Evolutionary conservation across 2,329 filamentous ascomycete species (phyloP), one percentile per base, ranked within the genome.

Genomic region (Ceratocystiopsis sp.): DNA sequence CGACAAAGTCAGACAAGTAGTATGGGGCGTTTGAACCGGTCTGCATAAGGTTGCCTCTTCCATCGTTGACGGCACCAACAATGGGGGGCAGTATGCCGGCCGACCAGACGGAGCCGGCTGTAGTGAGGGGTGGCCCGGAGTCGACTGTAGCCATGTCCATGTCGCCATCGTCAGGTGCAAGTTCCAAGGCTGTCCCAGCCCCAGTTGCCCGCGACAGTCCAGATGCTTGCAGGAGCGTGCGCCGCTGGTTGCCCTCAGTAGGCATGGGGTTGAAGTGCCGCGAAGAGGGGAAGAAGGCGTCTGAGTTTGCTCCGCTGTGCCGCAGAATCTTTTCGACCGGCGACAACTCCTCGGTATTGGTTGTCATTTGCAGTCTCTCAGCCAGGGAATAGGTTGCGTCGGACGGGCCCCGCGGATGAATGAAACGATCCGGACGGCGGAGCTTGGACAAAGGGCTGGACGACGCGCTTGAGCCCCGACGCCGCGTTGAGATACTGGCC

Each of bases 1-100:
- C 57, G 0, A 63, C 59, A 44, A 75, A 75, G 0, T 64, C 59
- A n/a, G 68, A 69, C 0, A 65, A 64, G 48, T 70, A 73, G n/a
- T 75, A 63, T 6, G 78, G 80, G 35, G 84, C 83, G 54, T 77
- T 84, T 2, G 80, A 82, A 29, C 81, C 74, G 54, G 77, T 82
- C 42, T 72, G 73, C n/a, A 83, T 54, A 41, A 78, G 60, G 21
- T 71, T 71, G 21, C 78, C 78, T 46, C 69, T 69, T 2, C 79
- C 80, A 57, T 80, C 68, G 39, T 78, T 64, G 17, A 79, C 63
- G 13, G 69, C 69, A 15, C 67, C 62, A 21, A 63, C 64, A 9
- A 65, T 62, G n/a, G 74, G 71, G 41, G 73, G 71, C 11, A 73
- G 55, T n/a, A 82, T 80, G 21, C 84, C 82, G 12, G 91, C 76